Base-by-base conservation (phyloP, 2,329 filamentous ascomycete species). In the Sphaerulina populicola region DNA sequence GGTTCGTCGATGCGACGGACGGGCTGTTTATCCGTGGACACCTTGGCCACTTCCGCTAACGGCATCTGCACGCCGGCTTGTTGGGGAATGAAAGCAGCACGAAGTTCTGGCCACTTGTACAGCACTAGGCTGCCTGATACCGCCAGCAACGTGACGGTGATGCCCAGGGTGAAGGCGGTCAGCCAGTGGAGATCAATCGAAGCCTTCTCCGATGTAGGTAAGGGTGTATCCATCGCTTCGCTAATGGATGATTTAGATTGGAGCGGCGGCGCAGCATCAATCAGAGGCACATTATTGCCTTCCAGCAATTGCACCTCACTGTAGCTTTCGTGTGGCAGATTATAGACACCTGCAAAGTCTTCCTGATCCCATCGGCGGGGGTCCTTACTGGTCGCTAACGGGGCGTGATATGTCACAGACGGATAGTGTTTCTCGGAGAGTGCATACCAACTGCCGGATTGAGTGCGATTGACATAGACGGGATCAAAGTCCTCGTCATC, bases 391-490 rank as follows among this genome's bases (percentile, higher is more conserved):
- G 74, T 69, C 7, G 81, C 81, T 56, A 72, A 70, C 21, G 74
- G 71, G 4, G 81, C 81, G 37, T 77, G 83, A 47, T 88, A 80
- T 18, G 90, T 84, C 27, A 95, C 88, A 8, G 91, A 77, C 3
- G 93, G 93, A 61, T 96, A 97, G 7, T 82, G 82, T 37, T 76
- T 77, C 52, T 94, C 91, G 1, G 91, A 96, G 70, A 97, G 78
- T 30, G 90, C 93, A 68, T 91, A 98, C 89, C 91, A 97, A 54
- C 86, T 86, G 29, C 90, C 91, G n/a, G 76, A 74, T 50, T 86
- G 80, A 1, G 90, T 96, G 59, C 84, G 85, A 66, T 96, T 95
- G 53, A 97, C 77, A 64, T 93, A 94, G 0, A 96, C 68, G 51
- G 69, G 67, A 40, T 73, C 69, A 21, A 64, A 60, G 12, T 62